Evolutionary conservation across 140 eudicot genomes (phyloP).

Genomic region (Erigeron philadelphicus): DNA sequence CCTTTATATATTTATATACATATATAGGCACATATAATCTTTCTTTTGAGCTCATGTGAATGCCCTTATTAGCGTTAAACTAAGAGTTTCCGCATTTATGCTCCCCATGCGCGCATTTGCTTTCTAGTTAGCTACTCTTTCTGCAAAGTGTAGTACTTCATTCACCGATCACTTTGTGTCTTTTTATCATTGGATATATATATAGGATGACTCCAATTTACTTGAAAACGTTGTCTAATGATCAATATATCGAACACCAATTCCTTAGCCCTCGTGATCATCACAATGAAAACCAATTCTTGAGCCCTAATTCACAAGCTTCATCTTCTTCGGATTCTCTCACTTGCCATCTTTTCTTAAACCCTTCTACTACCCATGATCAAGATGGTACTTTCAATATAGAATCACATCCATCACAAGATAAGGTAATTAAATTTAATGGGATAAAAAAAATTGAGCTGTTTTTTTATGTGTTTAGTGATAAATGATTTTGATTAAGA

Average conservation of each 20-base stretch:
- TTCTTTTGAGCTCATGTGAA: constrained; percentile 53
- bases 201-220: constrained; percentile 46
- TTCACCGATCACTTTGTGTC: constrained; percentile 18
- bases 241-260: constrained; percentile 26
- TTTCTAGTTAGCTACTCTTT: constrained; percentile 11
- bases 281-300: constrained; percentile 20
- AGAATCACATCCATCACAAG: constrained; percentile 35
- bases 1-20: background rate
- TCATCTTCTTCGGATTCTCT: constrained; percentile 43
- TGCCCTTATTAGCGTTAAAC: constrained; percentile 17
- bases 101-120: constrained; percentile 10
- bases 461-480: background rate
- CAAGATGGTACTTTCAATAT: constrained; percentile 30
- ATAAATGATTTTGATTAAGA: background rate
- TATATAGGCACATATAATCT: constrained; percentile 13
- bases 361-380: constrained; percentile 39
- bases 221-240: constrained; percentile 39
- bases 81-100: constrained; percentile 22
- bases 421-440: constrained; percentile 29
- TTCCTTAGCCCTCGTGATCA: constrained; percentile 32
- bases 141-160: constrained; percentile 13
- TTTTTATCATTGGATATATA: background rate
- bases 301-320: constrained; percentile 37
- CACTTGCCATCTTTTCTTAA: constrained; percentile 46
- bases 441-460: background rate